These are phyloP conservation scores for Calonectria honghensis DNA, from an alignment of 2,329 filamentous ascomycete species.

Conservation along the genomic window DNA sequence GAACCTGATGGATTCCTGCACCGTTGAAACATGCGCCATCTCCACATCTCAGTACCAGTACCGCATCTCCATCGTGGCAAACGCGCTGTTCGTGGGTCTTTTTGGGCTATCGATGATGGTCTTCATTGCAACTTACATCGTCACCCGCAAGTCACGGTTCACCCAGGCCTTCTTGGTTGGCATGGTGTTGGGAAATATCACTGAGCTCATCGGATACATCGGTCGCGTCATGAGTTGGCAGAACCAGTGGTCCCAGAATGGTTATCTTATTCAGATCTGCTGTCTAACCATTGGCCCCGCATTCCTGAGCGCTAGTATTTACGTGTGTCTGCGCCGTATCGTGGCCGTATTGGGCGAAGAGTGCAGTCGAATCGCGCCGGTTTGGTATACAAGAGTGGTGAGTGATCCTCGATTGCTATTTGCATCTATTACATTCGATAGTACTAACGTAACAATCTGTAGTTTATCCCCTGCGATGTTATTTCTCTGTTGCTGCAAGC, in stretches of 20 bases:
- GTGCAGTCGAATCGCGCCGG: background rate
- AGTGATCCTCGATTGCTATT: background rate
- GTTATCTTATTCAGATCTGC: slow-evolving; percentile 4
- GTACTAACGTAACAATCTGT: background rate
- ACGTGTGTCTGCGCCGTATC: slow-evolving; percentile 1
- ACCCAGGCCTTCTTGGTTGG: background rate
- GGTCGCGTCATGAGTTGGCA: slow-evolving; percentile 9
- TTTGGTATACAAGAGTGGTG: slow-evolving; percentile 14
- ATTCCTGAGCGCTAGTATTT: slow-evolving; percentile 5
- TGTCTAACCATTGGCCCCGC: slow-evolving; percentile 3
- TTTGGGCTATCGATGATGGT: background rate
- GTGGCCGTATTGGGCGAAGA: background rate
- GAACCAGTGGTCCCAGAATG: slow-evolving; percentile 9
- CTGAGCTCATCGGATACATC: background rate
- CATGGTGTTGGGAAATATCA: slow-evolving; percentile 1
- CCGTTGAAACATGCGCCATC: background rate
- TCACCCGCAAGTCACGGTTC: background rate
- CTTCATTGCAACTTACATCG: background rate
- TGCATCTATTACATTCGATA: background rate
- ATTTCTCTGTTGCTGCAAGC: background rate
- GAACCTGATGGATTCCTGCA: background rate
- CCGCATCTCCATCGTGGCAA: slow-evolving; percentile 7
- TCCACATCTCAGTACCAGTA: slow-evolving; percentile 2
- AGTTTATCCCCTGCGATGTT: slow-evolving; percentile 13
- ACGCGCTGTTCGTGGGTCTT: background rate